A percentile compares a stretch with the other conserved stretches of the same genome.
phyloP scores from a whole-genome alignment of 352 stramenopile genomes.

The Phytophthora quininea region DNA sequence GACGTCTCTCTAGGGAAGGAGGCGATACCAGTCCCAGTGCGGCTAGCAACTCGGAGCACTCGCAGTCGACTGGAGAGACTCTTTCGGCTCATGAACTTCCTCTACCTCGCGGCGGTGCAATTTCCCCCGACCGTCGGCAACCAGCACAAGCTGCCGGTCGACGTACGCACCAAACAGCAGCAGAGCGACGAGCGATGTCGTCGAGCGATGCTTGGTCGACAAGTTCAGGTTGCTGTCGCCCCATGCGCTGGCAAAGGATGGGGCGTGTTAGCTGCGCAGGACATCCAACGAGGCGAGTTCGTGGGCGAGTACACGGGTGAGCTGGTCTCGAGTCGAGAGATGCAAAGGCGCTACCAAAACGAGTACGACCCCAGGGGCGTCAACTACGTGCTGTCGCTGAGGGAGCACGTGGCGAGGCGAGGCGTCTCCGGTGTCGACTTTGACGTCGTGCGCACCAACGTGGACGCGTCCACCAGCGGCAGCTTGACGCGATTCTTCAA shows the following conservation, averaged over 20 bases:
- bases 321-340: slow-evolving; percentile 54
- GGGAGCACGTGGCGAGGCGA: too few species aligned
- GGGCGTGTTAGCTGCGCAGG: slow-evolving; percentile 39
- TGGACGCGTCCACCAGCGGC: too few species aligned
- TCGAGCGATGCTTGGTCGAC: slow-evolving; percentile 33
- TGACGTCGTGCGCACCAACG: too few species aligned
- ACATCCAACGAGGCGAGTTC: slow-evolving; percentile 40
- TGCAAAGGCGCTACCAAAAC: slow-evolving; percentile 39
- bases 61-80: too few species aligned
- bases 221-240: slow-evolving; percentile 37
- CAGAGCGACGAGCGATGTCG: slow-evolving; percentile 22
- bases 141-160: slow-evolving; percentile 31
- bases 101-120: too few species aligned
- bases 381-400: too few species aligned
- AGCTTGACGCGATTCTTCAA: too few species aligned
- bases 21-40: too few species aligned
- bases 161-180: slow-evolving; percentile 20
- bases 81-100: too few species aligned
- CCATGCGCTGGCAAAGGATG: slow-evolving; percentile 48
- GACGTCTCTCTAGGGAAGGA: too few species aligned
- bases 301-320: slow-evolving; percentile 71
- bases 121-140: slow-evolving; percentile 14
- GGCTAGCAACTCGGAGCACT: too few species aligned
- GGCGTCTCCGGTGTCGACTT: too few species aligned
- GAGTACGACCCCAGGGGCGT: slow-evolving; percentile 27